Evolutionary conservation across 768 basidiomycete species (phyloP), one percentile per base, ranked within the genome.

Genomic region (Crassisporium funariophilum): DNA sequence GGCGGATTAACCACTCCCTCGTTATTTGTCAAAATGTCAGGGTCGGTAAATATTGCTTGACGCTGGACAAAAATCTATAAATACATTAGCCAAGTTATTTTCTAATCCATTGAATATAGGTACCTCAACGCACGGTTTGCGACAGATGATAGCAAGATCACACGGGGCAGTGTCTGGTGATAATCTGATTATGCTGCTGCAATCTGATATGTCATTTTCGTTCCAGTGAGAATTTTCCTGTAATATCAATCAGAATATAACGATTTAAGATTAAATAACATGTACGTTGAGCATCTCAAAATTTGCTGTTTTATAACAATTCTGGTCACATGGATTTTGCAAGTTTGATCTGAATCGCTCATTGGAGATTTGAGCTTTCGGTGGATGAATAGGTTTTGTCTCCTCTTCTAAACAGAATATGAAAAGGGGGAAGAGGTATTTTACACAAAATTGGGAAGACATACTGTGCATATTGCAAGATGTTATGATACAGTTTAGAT

Each of bases 131-230:
- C 82, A 84, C 8, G 71, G 67, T 47, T 69, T 76, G 9, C 72
- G 66, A 37, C 75, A 76, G 22, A 82, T 69, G 1, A 64, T 50
- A 15, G 80, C 74, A 20, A 83, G 50, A 50, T 78, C 67, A 49
- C 82, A 84, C 0, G 81, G 79, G 13, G 58, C 52, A 16, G 71
- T 48, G 44, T 82, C 73, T 6, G 81, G 78, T 9, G 67, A 58
- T 21, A 78, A 54, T 11, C 65, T 67, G 8, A 83, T 57, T 0
- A 78, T 47, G 24, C 68, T 68, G 11, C 55, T 37, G 1, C 80
- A 58, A 2, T 58, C 50, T 3, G 56, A 55, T 4, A 50, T 25
- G 10, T 69, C 70, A 0, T 48, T 39, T 13, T 60, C 53, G 7
- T 60, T 49, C 70, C 67, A 70, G 37, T 59, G 50, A 7, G 53